A percentile compares a stretch with the other conserved stretches of the same genome.
These are phyloP conservation scores for Eragrostis nindensis DNA, from an alignment of 176 grass and related monocot genomes.

Conservation along the genomic window DNA sequence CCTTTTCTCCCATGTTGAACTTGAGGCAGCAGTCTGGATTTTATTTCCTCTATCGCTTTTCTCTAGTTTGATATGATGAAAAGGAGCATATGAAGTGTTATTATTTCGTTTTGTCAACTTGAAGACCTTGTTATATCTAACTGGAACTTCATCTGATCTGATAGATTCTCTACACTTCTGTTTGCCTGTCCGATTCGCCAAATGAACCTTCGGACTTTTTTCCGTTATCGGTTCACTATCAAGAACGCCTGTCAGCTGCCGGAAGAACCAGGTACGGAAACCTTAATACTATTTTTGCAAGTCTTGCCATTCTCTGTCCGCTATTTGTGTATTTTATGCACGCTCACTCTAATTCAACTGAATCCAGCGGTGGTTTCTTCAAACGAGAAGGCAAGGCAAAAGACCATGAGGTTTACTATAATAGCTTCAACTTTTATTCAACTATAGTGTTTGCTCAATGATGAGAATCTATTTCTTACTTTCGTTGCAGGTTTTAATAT, in stretches of 20 bases:
- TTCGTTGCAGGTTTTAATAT: conserved; percentile 70
- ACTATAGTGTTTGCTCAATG: conserved; percentile 18
- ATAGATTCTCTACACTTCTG: conserved; percentile 89
- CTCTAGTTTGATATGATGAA: background rate
- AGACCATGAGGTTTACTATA: conserved; percentile 87
- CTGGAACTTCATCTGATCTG: conserved; percentile 19
- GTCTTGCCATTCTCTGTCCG: conserved; percentile 15
- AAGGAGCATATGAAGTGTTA: background rate
- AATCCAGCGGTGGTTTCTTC: conserved; percentile 91
- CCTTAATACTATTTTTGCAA: background rate
- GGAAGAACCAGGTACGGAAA: conserved; percentile 96
- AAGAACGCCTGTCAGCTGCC: conserved; percentile 94
- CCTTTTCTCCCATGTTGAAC: background rate
- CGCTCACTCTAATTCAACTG: conserved; percentile 33
- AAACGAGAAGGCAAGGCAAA: conserved; percentile 98
- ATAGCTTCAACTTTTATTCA: conserved; percentile 33
- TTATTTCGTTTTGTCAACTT: background rate
- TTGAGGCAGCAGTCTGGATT: background rate
- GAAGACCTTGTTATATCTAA: conserved; percentile 25
- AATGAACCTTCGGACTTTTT: conserved; percentile 98
- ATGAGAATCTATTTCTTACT: conserved; percentile 32
- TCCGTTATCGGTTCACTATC: conserved; percentile 94
- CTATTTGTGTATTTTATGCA: conserved; percentile 35
- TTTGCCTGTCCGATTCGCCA: conserved; percentile 77
- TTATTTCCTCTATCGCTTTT: conserved; percentile 16